Percentiles rank a stretch among this genome's conserved stretches.
Evolutionary conservation across 2,329 filamentous ascomycete species (phyloP).

Genomic region (Fusarium lyarnte): DNA sequence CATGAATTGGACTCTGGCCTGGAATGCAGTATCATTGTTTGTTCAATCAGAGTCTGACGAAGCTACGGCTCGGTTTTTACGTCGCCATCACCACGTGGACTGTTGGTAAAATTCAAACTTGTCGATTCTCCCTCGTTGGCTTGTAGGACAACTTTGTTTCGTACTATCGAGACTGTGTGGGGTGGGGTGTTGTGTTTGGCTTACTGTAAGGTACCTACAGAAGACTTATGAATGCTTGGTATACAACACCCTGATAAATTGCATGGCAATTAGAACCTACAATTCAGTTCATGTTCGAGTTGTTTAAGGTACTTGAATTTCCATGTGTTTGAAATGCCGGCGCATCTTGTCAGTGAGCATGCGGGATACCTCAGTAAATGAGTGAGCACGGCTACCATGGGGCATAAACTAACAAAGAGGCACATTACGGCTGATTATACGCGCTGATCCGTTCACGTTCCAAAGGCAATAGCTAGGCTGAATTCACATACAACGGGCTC

Average conservation of each 20-base stretch:
- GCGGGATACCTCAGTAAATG: not conserved
- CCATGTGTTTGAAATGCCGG: not conserved
- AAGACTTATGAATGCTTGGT: not conserved
- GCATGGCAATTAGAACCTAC: not conserved
- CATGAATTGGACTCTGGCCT: not conserved
- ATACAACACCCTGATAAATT: not conserved
- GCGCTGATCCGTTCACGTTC: not conserved
- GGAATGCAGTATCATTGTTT: not conserved
- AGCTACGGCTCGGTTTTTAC: not conserved
- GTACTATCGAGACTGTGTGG: slow-evolving; percentile 15
- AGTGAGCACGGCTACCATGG: not conserved
- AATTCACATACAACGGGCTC: not conserved
- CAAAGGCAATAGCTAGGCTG: not conserved
- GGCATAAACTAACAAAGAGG: not conserved
- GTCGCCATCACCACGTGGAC: not conserved
- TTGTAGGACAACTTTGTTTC: slow-evolving; percentile 6
- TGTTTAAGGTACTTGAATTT: not conserved
- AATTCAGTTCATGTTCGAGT: not conserved
- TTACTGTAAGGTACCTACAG: not conserved
- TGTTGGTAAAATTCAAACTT: slow-evolving; percentile 40
- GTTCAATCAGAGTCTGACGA: not conserved
- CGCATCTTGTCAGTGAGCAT: not conserved
- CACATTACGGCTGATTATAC: not conserved
- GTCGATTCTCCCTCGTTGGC: not conserved
- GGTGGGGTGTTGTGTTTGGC: slow-evolving; percentile 3